phyloP scores from a whole-genome alignment of 129 eudicot species.

The Flaveria brownii region DNA sequence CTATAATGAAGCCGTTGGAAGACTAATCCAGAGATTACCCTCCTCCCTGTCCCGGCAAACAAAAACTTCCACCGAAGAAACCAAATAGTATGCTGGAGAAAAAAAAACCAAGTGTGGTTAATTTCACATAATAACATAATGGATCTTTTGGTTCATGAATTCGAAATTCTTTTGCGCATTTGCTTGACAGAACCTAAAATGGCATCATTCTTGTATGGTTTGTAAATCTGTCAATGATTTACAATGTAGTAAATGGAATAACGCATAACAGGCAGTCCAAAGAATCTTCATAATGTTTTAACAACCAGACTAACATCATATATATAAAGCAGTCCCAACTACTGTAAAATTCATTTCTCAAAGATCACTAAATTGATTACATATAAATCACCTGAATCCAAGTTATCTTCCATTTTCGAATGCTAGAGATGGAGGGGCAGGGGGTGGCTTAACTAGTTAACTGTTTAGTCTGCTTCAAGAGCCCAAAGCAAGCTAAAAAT shows the following conservation, averaged over 20 bases:
- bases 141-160: no score
- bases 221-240: background rate
- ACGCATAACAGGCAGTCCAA: background rate
- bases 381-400: background rate
- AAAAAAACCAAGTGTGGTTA: background rate
- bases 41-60: background rate
- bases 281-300: background rate
- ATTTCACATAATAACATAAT: background rate
- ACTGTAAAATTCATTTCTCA: background rate
- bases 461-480: no score
- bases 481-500: no score
- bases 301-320: background rate
- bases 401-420: no score
- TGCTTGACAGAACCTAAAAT: background rate
- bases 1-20: background rate
- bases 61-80: background rate
- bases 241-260: background rate
- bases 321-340: background rate
- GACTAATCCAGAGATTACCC: background rate
- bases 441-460: no score
- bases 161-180: background rate
- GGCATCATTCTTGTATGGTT: background rate
- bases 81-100: background rate
- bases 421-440: no score
- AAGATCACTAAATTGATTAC: background rate